Base-by-base conservation (phyloP, 2,329 filamentous ascomycete species). In the Trichothecium sympodiale region DNA sequence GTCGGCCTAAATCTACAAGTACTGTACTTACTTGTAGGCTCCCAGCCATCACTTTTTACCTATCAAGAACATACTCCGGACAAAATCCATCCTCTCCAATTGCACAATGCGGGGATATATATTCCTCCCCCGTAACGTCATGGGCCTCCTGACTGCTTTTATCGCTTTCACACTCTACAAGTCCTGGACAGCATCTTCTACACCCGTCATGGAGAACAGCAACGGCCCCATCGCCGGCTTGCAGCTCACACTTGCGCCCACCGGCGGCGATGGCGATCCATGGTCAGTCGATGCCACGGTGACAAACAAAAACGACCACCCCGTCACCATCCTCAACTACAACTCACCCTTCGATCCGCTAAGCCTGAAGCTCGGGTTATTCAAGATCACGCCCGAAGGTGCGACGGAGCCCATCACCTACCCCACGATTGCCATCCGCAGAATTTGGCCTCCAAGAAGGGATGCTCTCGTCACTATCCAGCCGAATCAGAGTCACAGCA, bases 341-440 rank as follows among this genome's bases (percentile, higher is more conserved):
- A 51, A 59, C 33, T 62, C 63, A 1, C 64, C 64, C n/a, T 50
- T 68, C n/a, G 64, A 68, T 42, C 49, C 53, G 0, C 35, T 63
- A 13, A 62, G 57, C 0, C 39, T 64, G 31, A 53, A 59, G 36
- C 51, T 66, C 3, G 64, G 64, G 8, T 46, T 62, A n/a, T 35
- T 67, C 4, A 48, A 50, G 25, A 54, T 68, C 41, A 60, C 52
- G 3, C 59, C 56, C 3, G 49, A 53, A 3, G 55, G 53, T 2
- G 48, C 50, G 13, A 45, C 46, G 5, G 28, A 40, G 16, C 55
- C 61, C 4, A 36, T 67, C 4, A 50, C 61, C 4, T 46, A 64
- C 8, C 53, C 55, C 10, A 51, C 45, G 12, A 46, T 66, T 34
- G 50, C 60, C 37, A 44, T 64, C 31, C 53, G 56, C 25, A 52